These are phyloP conservation scores for Pseudogymnoascus sp. DNA, from an alignment of 2,329 filamentous ascomycete species.

Conservation along the genomic window DNA sequence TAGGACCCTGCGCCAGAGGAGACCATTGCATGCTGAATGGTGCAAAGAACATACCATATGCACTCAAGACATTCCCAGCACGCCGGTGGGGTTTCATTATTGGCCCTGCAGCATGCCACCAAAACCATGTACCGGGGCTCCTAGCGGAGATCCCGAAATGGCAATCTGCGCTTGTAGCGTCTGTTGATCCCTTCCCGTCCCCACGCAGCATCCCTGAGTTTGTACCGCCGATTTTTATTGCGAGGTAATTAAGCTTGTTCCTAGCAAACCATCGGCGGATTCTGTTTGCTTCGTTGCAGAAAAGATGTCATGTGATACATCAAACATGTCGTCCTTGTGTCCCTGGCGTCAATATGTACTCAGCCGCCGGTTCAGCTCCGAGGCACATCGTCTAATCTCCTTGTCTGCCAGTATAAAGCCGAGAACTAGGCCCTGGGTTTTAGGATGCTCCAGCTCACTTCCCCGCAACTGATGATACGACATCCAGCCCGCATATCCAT, in stretches of 20 bases:
- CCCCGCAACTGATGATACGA: not conserved
- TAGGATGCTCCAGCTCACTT: not conserved
- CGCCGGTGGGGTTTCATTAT: not conserved
- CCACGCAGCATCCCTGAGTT: not conserved
- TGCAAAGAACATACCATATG: not conserved
- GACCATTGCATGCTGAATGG: not conserved
- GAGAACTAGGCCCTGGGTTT: not conserved
- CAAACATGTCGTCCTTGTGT: not conserved
- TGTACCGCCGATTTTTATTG: not conserved
- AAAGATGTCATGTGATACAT: not conserved
- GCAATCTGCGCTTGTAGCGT: slow-evolving; percentile 4
- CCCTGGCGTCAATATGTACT: not conserved
- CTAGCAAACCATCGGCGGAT: not conserved
- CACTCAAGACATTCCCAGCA: not conserved
- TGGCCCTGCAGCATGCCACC: not conserved
- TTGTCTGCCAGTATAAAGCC: not conserved
- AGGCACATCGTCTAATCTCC: not conserved
- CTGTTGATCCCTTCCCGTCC: not conserved
- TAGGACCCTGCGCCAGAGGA: not conserved
- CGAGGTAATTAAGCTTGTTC: not conserved
- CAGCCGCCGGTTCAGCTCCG: not conserved
- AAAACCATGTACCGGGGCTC: not conserved
- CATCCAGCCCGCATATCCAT: not conserved
- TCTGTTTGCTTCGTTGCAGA: not conserved
- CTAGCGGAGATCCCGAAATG: not conserved